phyloP scores from a whole-genome alignment of 495 filamentous ascomycete species.

The Pyronema domesticum region DNA sequence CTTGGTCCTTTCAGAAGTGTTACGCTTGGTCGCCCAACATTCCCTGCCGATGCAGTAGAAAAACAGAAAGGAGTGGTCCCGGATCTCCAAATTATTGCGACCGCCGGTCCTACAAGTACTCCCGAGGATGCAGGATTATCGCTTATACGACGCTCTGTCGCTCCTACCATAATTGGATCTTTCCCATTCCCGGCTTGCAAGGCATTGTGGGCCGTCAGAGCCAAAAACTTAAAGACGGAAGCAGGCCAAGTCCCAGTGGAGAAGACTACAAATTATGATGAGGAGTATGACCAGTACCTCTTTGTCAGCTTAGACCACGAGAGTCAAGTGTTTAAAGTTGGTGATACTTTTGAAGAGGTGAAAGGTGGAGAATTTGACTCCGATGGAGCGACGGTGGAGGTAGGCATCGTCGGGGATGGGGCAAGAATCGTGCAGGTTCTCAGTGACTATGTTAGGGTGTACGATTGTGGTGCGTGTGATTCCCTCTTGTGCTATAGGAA shows the following conservation, averaged over 20 bases:
- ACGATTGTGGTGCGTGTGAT: constrained; percentile 55
- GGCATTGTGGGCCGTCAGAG: constrained; percentile 31
- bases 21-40: constrained; percentile 38
- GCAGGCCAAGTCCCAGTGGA: constrained; percentile 16
- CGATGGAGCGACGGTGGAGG: constrained; percentile 65
- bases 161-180: constrained; percentile 43
- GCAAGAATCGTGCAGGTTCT: constrained; percentile 70
- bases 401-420: constrained; percentile 54
- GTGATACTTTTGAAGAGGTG: constrained; percentile 44
- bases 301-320: constrained; percentile 46
- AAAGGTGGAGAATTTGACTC: constrained; percentile 70
- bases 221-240: constrained; percentile 17
- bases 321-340: constrained; percentile 21
- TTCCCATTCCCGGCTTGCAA: constrained; percentile 43
- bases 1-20: constrained; percentile 61
- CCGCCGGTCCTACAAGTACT: constrained; percentile 44
- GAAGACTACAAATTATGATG: constrained; percentile 23
- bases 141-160: constrained; percentile 55
- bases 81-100: constrained; percentile 52
- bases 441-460: constrained; percentile 65
- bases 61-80: constrained; percentile 31
- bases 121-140: constrained; percentile 45
- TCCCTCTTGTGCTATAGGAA: constrained; percentile 2
- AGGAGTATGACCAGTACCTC: constrained; percentile 49
- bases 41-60: constrained; percentile 30